Evolutionary conservation across 2,329 filamentous ascomycete genomes (phyloP), one percentile per base, ranked within the genome.

Genomic region (Alternaria postmessia): DNA sequence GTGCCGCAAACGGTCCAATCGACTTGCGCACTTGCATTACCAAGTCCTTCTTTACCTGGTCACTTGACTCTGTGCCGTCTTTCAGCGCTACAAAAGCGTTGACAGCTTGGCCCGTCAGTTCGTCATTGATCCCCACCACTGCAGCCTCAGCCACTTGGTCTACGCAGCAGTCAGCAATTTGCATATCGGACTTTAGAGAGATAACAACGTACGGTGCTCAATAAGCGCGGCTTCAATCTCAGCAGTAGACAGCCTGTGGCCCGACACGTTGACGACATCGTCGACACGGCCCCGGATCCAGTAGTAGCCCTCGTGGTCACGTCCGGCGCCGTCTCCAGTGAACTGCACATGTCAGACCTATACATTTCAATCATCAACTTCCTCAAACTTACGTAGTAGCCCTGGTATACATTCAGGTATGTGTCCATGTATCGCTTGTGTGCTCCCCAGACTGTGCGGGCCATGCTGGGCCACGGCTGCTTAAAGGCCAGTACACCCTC

Each of bases 401-500:
- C 95, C 83, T 93, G 93, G 86, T 99, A 99, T 9, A 97, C 94
- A 73, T 96, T 96, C 72, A 99, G 82, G 80, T 99, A 99, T 11
- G 95, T 98, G 72, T 99, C 94, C 93, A 97, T 94, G 81, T 97
- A 99, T 76, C 95, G 89, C 87, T 96, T 95, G 85, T 99, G 95
- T 39, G 94, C 93, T 69, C 94, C 94, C 89, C 93, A 99, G 65
- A 99, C 94, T 26, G 95, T 99, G 68, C 95, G 91, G 53, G 94
- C 93, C 94, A 99, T 98, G 80, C 93, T 97, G 24, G 95, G 95
- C 95, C 95, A 99, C 57, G 95, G 85, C 82, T 98, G 92, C 87
- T 97, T 98, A 85, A 99, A 96, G 51, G 92, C 93, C 61, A 99
- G 84, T 30, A 98, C 94, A 79, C 95, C 95, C 83, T 99, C 95